Conservation (phyloP, 2,329 filamentous ascomycete species). For the Trichoderma sp. region DNA sequence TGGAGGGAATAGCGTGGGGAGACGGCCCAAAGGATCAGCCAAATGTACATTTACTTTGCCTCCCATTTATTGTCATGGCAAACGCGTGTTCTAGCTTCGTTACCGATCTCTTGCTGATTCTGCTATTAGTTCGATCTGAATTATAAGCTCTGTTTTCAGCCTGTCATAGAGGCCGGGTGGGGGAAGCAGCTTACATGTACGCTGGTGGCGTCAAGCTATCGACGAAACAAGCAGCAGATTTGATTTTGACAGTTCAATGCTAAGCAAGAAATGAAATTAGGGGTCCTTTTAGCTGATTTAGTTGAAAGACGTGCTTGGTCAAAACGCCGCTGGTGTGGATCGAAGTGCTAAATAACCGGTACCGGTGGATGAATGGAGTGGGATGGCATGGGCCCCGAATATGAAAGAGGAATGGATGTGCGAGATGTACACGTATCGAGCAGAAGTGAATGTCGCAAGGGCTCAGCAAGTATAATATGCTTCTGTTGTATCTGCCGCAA, state of each 20-base stretch:
- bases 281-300: background rate
- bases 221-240: background rate
- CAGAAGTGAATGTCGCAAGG: background rate
- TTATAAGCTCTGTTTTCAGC: background rate
- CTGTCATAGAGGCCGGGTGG: background rate
- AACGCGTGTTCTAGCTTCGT: too few species aligned
- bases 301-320: background rate
- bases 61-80: too few species aligned
- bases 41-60: background rate
- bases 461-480: too few species aligned
- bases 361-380: background rate
- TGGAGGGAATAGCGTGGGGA: background rate
- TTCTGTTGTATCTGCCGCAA: too few species aligned
- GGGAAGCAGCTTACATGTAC: background rate
- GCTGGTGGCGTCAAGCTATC: slow-evolving; percentile 7
- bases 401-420: background rate
- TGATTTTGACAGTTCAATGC: background rate
- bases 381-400: background rate
- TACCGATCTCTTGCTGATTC: too few species aligned
- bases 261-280: background rate
- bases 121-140: background rate
- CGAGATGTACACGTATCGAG: background rate
- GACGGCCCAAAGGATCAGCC: background rate
- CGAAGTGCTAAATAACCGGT: background rate
- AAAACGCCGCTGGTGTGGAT: slow-evolving; percentile 7